Evolutionary conservation across 495 filamentous ascomycete genomes (phyloP), one percentile per base, ranked within the genome.

Genomic region (Aspergillus coremiiformis): DNA sequence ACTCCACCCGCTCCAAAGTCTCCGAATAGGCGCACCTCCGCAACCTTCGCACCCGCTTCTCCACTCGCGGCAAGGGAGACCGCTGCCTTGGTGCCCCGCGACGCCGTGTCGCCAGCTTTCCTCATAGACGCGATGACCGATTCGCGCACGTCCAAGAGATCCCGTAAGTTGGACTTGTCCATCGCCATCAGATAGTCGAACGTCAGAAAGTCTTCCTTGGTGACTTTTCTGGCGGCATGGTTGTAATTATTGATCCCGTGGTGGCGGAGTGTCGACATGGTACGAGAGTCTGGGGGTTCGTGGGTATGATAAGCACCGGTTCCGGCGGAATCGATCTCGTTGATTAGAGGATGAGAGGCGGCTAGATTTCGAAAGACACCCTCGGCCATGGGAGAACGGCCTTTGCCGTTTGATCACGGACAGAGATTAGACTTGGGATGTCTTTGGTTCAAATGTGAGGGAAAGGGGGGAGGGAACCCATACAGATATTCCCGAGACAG

Each of bases 131-230:
- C 66, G 55, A 66, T 70, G 17, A 83, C 68, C 47, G 78, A 76
- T 44, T 80, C 74, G 45, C 74, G 70, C 55, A 74, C 67, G 23
- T 81, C 72, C 54, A 82, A 57, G 53, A 96, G 67, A 59, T 96
- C 83, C 27, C 73, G 68, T 9, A 92, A 68, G 64, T 96, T 97
- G n/a, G 80, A 74, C 27, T 84, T 74, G 65, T 97, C 93, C 93
- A 98, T 98, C 35, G 89, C 91, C 46, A 98, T 77, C 49, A 98
- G 82, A 63, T 92, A 98, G 66, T 97, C 90, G 60, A 95, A 97
- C 5, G 78, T 77, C 20, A 78, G 64, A 59, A 97, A 96, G 66
- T 98, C 87, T 2, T 75, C 70, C 15, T 74, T 65, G 39, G 71
- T 73, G 61, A 96, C 80, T 66, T 86, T 86, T 29, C 90, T 81